phyloP scores from a whole-genome alignment of 2,329 filamentous ascomycete species.

The Aspergillus persii region DNA sequence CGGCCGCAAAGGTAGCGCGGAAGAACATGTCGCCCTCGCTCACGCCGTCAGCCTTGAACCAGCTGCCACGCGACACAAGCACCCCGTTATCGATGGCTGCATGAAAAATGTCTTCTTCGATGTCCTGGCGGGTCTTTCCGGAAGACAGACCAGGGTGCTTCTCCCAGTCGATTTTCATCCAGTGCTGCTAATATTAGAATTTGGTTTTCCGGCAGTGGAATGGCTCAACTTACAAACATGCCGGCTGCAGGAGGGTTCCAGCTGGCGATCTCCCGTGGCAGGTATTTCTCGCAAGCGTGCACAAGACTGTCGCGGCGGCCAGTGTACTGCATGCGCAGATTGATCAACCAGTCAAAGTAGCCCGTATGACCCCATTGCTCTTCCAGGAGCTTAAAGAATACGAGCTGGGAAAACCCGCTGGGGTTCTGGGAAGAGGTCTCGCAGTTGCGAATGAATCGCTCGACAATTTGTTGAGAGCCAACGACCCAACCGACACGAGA shows the following conservation, averaged over 20 bases:
- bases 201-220: background rate
- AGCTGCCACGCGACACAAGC: constrained; percentile 79
- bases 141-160: constrained; percentile 43
- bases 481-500: constrained; percentile 86
- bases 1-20: constrained; percentile 84
- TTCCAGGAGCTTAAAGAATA: constrained; percentile 85
- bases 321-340: constrained; percentile 79
- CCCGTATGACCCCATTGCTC: constrained; percentile 91
- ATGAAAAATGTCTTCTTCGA: constrained; percentile 87
- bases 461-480: constrained; percentile 77
- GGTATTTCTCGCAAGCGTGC: constrained; percentile 71
- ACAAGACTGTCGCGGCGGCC: constrained; percentile 73
- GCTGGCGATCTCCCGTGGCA: constrained; percentile 71
- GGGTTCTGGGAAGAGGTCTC: constrained; percentile 85
- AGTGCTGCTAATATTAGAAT: constrained; percentile 36
- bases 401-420: constrained; percentile 76
- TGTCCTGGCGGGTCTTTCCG: constrained; percentile 40
- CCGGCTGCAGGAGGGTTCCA: constrained; percentile 81
- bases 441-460: constrained; percentile 76
- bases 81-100: constrained; percentile 72
- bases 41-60: constrained; percentile 78
- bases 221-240: constrained; percentile 78
- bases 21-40: constrained; percentile 71
- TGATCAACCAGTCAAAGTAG: constrained; percentile 85
- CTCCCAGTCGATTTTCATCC: constrained; percentile 48